phyloP scores from a whole-genome alignment of 768 basidiomycete genomes.

The Cantharellus cinnabarinus region DNA sequence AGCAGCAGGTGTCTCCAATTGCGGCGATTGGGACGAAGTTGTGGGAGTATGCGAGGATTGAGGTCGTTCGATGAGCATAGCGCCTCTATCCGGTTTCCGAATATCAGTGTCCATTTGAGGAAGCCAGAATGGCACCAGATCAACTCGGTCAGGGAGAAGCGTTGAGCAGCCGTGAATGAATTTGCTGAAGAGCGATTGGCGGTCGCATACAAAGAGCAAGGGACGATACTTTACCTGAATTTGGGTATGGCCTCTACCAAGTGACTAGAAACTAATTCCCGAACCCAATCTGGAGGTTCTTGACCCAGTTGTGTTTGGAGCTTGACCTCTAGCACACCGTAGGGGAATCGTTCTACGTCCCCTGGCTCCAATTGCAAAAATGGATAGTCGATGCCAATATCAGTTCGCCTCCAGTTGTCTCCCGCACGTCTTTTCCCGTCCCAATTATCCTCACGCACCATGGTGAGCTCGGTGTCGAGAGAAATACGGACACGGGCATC shows the following conservation, averaged over 20 bases:
- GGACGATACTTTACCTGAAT: constrained; percentile 42
- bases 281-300: constrained; percentile 89
- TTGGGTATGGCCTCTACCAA: constrained; percentile 95
- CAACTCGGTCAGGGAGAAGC: constrained; percentile 75
- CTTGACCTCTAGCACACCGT: constrained; percentile 94
- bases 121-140: constrained; percentile 95
- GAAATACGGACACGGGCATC: constrained; percentile 98
- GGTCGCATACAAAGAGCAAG: background rate
- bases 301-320: constrained; percentile 91
- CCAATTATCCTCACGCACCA: constrained; percentile 95
- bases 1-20: constrained; percentile 24
- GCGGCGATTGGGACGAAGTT: constrained; percentile 20
- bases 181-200: constrained; percentile 29
- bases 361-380: constrained; percentile 53
- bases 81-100: constrained; percentile 73
- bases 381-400: constrained; percentile 82
- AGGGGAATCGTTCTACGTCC: constrained; percentile 90
- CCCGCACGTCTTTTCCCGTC: constrained; percentile 58
- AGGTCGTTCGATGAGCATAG: constrained; percentile 58
- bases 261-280: constrained; percentile 87
- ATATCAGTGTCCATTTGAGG: constrained; percentile 98
- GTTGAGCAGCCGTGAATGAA: constrained; percentile 96
- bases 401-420: constrained; percentile 84
- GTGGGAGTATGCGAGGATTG: constrained; percentile 16
- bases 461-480: constrained; percentile 85